Evolutionary conservation across 2,329 filamentous ascomycete species (phyloP), one percentile per base, ranked within the genome.

Genomic region (Cladosporium sp.): DNA sequence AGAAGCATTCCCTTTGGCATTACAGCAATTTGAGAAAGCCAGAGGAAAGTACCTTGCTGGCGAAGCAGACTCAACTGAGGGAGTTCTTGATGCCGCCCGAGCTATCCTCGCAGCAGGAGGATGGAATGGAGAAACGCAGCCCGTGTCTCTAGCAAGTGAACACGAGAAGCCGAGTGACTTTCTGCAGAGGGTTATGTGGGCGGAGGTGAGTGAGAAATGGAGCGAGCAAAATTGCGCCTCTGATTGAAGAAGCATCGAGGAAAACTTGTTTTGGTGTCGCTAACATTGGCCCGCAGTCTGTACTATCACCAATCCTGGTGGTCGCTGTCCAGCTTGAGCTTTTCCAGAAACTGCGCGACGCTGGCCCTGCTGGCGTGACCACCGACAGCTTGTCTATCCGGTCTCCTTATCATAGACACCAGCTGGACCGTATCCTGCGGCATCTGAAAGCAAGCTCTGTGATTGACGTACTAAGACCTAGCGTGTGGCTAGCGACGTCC

Each of bases 151-250:
- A 10, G 28, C 13, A 10, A 44, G 19, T 11, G 2, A 28, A 14
- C 2, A 44, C 4, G 42, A 44, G 42, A 44, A 44, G 22, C 19
- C 42, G 2, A 44, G 42, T 32, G 19, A 44, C 9, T 44, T 44
- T 28, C 19, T 44, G 5, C 42, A 44, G 13, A 44, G 42, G 22
- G 42, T 44, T 22, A 44, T 44, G 42, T 44, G 42, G 42, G 42
- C 42, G 31, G 42, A 44, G 40, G 40, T 43, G 9, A 11, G 40
- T 22, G 40, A 22, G 9, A 43, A 5, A 16, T 16, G 14, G 14
- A 16, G 14, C 14, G 14, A 16, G 14, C 6, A 9, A 43, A 5
- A 14, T 41, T 16, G 32, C 32, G 13, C 4, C 16, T 41, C n/a
- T 41, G 14, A 16, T 16, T 16, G 14, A 16, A 16, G 14, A 16